Conservation (phyloP, 2,329 filamentous ascomycete genomes). For the Triangularia setosa region DNA sequence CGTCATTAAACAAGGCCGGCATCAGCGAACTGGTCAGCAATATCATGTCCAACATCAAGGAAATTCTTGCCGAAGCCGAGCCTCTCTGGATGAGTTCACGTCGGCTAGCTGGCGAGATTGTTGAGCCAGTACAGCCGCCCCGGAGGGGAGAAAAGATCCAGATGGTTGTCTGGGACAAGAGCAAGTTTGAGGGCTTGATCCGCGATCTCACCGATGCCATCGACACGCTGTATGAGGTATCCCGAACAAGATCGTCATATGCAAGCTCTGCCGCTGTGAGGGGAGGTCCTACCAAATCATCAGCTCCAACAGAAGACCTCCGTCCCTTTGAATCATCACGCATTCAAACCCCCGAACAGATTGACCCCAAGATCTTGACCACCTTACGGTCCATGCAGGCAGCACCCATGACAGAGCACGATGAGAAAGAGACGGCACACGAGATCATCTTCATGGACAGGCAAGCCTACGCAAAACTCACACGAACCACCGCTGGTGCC, state of each 20-base stretch:
- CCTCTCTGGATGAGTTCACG: constrained; percentile 63
- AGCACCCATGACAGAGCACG: constrained; percentile 35
- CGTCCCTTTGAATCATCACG: constrained; percentile 56
- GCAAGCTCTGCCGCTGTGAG: constrained; percentile 32
- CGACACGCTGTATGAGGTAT: constrained; percentile 75
- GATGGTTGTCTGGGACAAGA: constrained; percentile 63
- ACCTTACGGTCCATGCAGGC: constrained; percentile 43
- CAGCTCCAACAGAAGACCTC: constrained; percentile 41
- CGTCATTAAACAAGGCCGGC: constrained; percentile 67
- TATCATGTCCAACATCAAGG: constrained; percentile 76
- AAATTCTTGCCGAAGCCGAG: constrained; percentile 73
- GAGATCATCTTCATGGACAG: constrained; percentile 51
- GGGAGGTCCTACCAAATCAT: constrained; percentile 34
- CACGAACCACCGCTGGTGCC: constrained; percentile 34
- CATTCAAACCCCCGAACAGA: constrained; percentile 58
- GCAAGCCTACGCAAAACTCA: constrained; percentile 48
- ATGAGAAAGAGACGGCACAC: constrained; percentile 32
- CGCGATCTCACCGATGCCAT: constrained; percentile 72
- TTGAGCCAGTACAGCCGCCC: constrained; percentile 33
- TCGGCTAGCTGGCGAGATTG: constrained; percentile 38
- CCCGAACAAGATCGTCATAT: constrained; percentile 56
- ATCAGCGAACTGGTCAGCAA: constrained; percentile 73
- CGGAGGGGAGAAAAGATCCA: constrained; percentile 49
- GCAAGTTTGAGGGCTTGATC: constrained; percentile 70
- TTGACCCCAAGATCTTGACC: constrained; percentile 52